Conservation (phyloP, 441 rosid species). For the Biscutella laevigata region DNA sequence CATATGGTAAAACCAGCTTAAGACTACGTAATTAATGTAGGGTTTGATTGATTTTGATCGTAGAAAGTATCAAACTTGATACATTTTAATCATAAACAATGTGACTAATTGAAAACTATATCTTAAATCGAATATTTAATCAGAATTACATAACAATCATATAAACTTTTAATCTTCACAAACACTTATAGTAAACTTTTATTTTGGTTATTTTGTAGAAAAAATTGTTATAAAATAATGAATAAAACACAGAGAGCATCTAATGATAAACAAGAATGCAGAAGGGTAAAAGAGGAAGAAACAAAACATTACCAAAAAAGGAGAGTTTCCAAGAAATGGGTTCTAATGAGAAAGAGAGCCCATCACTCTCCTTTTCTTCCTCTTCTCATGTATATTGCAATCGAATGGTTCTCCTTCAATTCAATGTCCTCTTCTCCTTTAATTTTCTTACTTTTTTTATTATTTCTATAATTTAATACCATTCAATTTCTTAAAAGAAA, state of each 20-base stretch:
- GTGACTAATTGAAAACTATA: no score
- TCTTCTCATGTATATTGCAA: slow-evolving; percentile 26
- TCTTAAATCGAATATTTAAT: no score
- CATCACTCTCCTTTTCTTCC: slow-evolving; percentile 25
- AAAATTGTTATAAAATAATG: no score
- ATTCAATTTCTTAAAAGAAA: slow-evolving; percentile 11
- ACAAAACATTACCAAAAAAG: slow-evolving; percentile 22
- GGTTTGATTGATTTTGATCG: no score
- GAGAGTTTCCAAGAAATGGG: slow-evolving; percentile 35
- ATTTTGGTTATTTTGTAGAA: neutral
- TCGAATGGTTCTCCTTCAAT: slow-evolving; percentile 30
- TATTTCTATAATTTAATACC: neutral
- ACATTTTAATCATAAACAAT: no score
- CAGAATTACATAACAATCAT: no score
- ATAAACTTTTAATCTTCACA: no score
- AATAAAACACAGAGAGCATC: slow-evolving; percentile 3
- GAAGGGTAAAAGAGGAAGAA: slow-evolving; percentile 9
- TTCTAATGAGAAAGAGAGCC: slow-evolving; percentile 28
- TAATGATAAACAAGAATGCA: slow-evolving; percentile 17
- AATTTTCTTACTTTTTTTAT: neutral
- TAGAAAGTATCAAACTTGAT: no score
- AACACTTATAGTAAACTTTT: neutral
- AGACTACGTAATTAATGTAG: no score
- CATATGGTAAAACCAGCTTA: no score
- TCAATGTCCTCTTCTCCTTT: slow-evolving; percentile 9